Evolutionary conservation across 164 flowering plant genomes (phyloP).

Genomic region (Vitis labrusca): DNA sequence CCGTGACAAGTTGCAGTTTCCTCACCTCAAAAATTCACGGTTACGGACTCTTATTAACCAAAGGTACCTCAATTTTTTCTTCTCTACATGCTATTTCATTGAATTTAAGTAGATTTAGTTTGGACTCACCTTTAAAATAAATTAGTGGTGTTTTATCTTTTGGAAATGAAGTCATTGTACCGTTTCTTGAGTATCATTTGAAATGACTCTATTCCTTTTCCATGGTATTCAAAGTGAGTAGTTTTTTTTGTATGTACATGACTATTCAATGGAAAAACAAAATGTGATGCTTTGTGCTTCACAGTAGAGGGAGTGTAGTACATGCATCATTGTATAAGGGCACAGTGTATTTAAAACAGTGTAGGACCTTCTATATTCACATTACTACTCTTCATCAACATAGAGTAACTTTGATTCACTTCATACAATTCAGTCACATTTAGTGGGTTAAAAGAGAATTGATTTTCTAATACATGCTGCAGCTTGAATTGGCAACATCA

Average conservation of each 20-base stretch:
- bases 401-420: too few species aligned
- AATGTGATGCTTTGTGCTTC: too few species aligned
- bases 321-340: background rate
- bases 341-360: background rate
- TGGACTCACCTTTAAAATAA: background rate
- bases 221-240: too few species aligned
- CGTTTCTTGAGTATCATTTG: background rate
- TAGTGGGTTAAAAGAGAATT: background rate
- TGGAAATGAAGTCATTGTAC: background rate
- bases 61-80: conserved; percentile 41
- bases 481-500: conserved; percentile 96
- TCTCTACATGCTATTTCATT: background rate
- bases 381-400: background rate
- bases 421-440: background rate
- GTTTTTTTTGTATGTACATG: too few species aligned
- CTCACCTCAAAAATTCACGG: conserved; percentile 70
- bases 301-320: too few species aligned
- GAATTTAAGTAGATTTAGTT: background rate
- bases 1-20: conserved; percentile 81
- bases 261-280: too few species aligned
- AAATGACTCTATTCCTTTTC: too few species aligned
- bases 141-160: background rate
- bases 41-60: conserved; percentile 77
- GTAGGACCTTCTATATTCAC: background rate
- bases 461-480: conserved; percentile 11